Evolutionary conservation across 2,329 filamentous ascomycete species (phyloP).

Genomic region (Pleoardoris graminearum): DNA sequence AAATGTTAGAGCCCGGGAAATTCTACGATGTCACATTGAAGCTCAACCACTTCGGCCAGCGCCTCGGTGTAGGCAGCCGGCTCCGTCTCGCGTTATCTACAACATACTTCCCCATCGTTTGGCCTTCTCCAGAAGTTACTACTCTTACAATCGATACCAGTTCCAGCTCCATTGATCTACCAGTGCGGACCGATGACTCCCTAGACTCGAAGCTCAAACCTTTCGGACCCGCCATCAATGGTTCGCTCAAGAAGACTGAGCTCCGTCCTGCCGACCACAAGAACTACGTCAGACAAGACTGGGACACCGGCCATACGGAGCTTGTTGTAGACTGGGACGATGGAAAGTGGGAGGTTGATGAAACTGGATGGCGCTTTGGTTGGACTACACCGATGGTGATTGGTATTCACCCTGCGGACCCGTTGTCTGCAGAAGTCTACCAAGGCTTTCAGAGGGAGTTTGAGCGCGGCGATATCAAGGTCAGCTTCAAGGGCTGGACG

Average conservation of each 20-base stretch:
- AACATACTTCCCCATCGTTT: slow-evolving; percentile 4
- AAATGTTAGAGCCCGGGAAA: not conserved
- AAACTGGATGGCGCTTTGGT: slow-evolving; percentile 4
- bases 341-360: slow-evolving; percentile 4
- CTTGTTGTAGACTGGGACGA: slow-evolving; percentile 7
- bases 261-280: slow-evolving; percentile 2
- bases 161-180: slow-evolving; percentile 1
- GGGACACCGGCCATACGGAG: slow-evolving; percentile 5
- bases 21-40: slow-evolving; percentile 5
- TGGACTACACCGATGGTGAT: slow-evolving; percentile 2
- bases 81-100: slow-evolving; percentile 3
- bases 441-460: slow-evolving; percentile 4
- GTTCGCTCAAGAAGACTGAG: slow-evolving; percentile 3
- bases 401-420: slow-evolving; percentile 1
- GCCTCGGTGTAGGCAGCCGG: slow-evolving; percentile 1
- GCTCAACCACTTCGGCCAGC: slow-evolving; percentile 3
- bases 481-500: slow-evolving; percentile 2
- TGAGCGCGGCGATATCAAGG: slow-evolving; percentile 1
- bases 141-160: slow-evolving; percentile 3
- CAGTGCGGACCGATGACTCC: not conserved
- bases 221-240: slow-evolving; percentile 1
- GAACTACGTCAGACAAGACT: slow-evolving; percentile 7
- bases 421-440: slow-evolving; percentile 3
- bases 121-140: slow-evolving; percentile 3
- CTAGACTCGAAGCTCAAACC: slow-evolving; percentile 4